A percentile compares a stretch with the other conserved stretches of the same genome.
Conservation (phyloP, 345 rosid genomes). For the Lepidium didymum region DNA sequence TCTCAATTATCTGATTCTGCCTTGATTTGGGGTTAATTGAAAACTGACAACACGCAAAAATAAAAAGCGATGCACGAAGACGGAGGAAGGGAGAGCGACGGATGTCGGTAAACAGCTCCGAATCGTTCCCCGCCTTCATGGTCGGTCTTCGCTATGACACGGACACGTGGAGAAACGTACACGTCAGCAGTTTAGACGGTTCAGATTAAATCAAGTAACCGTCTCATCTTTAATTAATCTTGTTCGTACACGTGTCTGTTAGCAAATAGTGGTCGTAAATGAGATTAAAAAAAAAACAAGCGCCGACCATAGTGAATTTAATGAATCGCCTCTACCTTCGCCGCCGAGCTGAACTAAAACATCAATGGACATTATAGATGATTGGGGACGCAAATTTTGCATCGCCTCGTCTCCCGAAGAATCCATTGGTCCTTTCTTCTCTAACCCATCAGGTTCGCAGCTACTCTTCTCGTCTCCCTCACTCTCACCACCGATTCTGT, state of each 20-base stretch:
- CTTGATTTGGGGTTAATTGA: slow-evolving; percentile 15
- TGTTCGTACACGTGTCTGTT: not conserved
- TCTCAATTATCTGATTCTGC: slow-evolving; percentile 3
- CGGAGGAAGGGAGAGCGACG: slow-evolving; percentile 14
- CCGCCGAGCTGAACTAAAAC: not conserved
- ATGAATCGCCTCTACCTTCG: not conserved
- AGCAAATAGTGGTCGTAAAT: not conserved
- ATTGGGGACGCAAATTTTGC: slow-evolving; percentile 19
- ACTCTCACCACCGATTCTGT: slow-evolving; percentile 32
- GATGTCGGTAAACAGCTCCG: not conserved
- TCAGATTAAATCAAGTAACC: not conserved
- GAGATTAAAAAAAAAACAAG: too few species aligned
- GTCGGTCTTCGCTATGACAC: not conserved
- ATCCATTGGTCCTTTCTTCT: slow-evolving; percentile 25
- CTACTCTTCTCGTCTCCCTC: slow-evolving; percentile 41
- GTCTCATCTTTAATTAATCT: not conserved
- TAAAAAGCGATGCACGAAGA: not conserved
- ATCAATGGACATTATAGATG: slow-evolving; percentile 5
- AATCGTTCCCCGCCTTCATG: slow-evolving; percentile 1
- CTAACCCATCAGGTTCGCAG: slow-evolving; percentile 27
- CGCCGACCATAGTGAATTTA: not conserved
- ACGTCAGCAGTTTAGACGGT: slow-evolving; percentile 13
- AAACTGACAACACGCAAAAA: not conserved
- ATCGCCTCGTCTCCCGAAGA: slow-evolving; percentile 4
- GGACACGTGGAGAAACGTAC: slow-evolving; percentile 2